Conservation (phyloP, 1,284 basidiomycete species). For the Ganoderma sp. region DNA sequence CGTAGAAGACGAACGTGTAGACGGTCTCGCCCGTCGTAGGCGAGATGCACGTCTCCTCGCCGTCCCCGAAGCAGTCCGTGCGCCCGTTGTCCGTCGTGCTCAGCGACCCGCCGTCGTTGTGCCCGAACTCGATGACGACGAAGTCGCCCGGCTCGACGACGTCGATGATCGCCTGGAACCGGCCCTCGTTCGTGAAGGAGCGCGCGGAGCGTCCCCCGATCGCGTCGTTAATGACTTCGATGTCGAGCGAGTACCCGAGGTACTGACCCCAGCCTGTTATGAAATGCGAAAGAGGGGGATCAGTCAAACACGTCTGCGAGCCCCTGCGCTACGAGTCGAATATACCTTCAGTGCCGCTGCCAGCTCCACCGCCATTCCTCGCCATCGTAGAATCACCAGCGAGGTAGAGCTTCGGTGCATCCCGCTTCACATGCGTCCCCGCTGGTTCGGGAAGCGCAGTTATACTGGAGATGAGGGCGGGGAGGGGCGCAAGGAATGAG, state of each 20-base stretch:
- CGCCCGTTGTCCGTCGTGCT: constrained; percentile 33
- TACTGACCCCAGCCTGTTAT: constrained; percentile 52
- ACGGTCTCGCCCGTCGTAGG: constrained; percentile 25
- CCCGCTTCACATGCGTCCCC: constrained; percentile 13
- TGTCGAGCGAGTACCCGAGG: constrained; percentile 47
- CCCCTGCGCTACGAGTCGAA: background rate
- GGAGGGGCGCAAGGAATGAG: constrained; percentile 11
- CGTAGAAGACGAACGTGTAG: constrained; percentile 35
- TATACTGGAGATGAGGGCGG: constrained; percentile 10
- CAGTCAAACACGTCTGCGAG: background rate
- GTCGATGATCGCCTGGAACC: constrained; percentile 24
- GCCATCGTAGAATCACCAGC: constrained; percentile 54
- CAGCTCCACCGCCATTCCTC: constrained; percentile 29
- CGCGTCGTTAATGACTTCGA: constrained; percentile 52
- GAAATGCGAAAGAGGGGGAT: background rate
- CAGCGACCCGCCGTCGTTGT: constrained; percentile 47
- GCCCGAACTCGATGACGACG: constrained; percentile 53
- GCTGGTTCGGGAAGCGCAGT: constrained; percentile 4
- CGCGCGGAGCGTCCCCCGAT: constrained; percentile 54
- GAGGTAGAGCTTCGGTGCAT: constrained; percentile 44
- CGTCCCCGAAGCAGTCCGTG: constrained; percentile 30
- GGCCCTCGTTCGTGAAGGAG: constrained; percentile 40
- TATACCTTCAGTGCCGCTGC: constrained; percentile 23
- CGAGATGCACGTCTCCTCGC: constrained; percentile 17
- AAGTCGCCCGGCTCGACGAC: constrained; percentile 42